These are phyloP conservation scores for Mortierella polycephala DNA, from an alignment of 371 early-diverging fungal genomes.

Conservation along the genomic window DNA sequence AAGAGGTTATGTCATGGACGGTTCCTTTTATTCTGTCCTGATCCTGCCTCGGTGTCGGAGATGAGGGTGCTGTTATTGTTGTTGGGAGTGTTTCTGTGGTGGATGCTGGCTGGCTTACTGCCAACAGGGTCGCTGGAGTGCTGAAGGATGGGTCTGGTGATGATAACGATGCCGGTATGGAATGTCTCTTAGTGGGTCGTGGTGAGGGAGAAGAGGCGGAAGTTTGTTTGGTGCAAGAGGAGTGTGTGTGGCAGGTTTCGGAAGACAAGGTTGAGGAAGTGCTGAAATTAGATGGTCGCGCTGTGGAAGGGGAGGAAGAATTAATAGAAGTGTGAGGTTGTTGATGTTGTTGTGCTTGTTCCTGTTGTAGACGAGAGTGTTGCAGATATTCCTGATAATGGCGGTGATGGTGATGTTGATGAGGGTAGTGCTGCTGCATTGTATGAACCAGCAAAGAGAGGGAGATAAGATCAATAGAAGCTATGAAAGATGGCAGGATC, in stretches of 20 bases:
- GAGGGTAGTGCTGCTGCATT: slow-evolving; percentile 4
- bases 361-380: not conserved
- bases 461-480: not conserved
- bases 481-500: not conserved
- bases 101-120: not conserved
- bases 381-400: slow-evolving; percentile 2
- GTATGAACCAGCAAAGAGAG: not conserved
- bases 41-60: not conserved
- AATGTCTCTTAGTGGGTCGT: too few species aligned
- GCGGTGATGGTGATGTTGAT: slow-evolving; percentile 4
- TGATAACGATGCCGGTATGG: not conserved
- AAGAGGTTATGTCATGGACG: slow-evolving; percentile 9
- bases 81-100: not conserved
- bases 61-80: not conserved
- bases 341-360: not conserved
- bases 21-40: slow-evolving; percentile 10
- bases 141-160: not conserved
- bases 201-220: not conserved
- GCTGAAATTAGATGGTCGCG: not conserved
- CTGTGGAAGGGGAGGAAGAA: not conserved
- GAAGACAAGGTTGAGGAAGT: not conserved
- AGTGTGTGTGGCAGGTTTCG: not conserved
- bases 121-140: not conserved
- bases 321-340: not conserved
- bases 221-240: not conserved